phyloP scores from a whole-genome alignment of 2,329 filamentous ascomycete genomes.

The Aspergillus sp. region DNA sequence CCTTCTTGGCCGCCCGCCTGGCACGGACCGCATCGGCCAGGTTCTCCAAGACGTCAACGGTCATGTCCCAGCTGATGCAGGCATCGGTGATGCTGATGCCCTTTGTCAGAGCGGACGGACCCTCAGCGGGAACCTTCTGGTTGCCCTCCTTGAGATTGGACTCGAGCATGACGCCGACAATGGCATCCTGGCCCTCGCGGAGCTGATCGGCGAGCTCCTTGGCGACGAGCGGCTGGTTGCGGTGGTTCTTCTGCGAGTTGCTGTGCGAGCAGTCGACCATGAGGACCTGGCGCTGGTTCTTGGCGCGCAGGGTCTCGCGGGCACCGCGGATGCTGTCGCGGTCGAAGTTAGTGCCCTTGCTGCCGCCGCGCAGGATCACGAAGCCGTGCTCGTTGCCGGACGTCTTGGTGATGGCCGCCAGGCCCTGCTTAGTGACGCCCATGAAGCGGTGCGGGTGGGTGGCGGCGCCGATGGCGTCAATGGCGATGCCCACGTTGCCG shows the following conservation, averaged over 20 bases:
- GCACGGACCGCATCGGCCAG: conserved; percentile 74
- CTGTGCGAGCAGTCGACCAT: conserved; percentile 99
- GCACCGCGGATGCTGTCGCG: conserved; percentile 69
- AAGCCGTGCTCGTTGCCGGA: conserved; percentile 95
- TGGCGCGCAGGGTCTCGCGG: conserved; percentile 68
- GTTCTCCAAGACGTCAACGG: conserved; percentile 70
- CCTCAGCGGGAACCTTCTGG: conserved; percentile 80
- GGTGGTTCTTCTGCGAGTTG: conserved; percentile 95
- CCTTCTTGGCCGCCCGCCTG: conserved; percentile 48
- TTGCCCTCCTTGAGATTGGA: conserved; percentile 89
- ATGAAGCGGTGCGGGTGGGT: conserved; percentile 76
- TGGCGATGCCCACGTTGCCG: conserved; percentile 78
- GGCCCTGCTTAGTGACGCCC: conserved; percentile 94
- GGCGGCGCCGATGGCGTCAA: conserved; percentile 82
- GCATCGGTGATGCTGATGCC: conserved; percentile 93
- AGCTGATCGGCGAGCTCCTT: conserved; percentile 74
- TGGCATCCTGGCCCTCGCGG: conserved; percentile 72
- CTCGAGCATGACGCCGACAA: conserved; percentile 98
- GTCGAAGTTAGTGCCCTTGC: conserved; percentile 88
- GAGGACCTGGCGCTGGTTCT: conserved; percentile 77
- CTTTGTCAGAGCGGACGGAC: conserved; percentile 67
- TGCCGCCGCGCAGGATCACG: conserved; percentile 87
- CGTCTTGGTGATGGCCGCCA: conserved; percentile 90
- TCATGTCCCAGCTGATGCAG: conserved; percentile 88
- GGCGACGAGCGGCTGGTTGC: conserved; percentile 92